phyloP scores from a whole-genome alignment of 768 basidiomycete genomes.

The Boletus tomentosulus region DNA sequence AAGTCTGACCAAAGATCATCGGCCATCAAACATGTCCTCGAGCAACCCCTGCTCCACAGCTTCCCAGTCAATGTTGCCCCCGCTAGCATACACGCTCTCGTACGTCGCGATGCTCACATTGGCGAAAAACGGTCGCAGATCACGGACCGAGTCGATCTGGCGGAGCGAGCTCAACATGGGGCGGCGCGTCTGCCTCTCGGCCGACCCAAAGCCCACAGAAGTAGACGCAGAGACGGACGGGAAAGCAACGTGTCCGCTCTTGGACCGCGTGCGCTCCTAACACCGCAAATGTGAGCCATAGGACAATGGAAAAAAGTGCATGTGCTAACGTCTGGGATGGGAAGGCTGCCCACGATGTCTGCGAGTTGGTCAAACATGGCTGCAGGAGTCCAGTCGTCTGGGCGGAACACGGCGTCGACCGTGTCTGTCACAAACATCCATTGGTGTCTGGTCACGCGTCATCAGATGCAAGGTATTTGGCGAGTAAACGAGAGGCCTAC shows the following conservation, averaged over 20 bases:
- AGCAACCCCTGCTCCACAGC: slow-evolving; percentile 78
- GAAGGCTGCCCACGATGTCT: slow-evolving; percentile 73
- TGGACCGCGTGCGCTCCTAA: slow-evolving; percentile 28
- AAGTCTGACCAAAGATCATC: slow-evolving; percentile 29
- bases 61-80: slow-evolving; percentile 83
- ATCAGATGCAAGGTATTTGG: background rate
- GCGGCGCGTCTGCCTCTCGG: slow-evolving; percentile 51
- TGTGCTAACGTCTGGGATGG: slow-evolving; percentile 37
- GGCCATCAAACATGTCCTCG: slow-evolving; percentile 88
- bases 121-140: slow-evolving; percentile 88
- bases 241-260: slow-evolving; percentile 19
- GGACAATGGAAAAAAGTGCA: background rate
- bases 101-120: slow-evolving; percentile 85
- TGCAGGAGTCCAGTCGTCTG: slow-evolving; percentile 77
- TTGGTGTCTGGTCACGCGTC: slow-evolving; percentile 61
- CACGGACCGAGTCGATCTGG: slow-evolving; percentile 79
- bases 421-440: slow-evolving; percentile 99
- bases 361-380: slow-evolving; percentile 90
- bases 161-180: slow-evolving; percentile 67
- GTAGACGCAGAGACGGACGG: slow-evolving; percentile 15
- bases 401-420: slow-evolving; percentile 88
- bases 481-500: slow-evolving; percentile 38
- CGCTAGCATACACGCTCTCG: slow-evolving; percentile 84
- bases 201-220: slow-evolving; percentile 24
- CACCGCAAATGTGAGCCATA: background rate